phyloP scores from a whole-genome alignment of 352 stramenopile genomes.

The Phytophthora pluvialis region DNA sequence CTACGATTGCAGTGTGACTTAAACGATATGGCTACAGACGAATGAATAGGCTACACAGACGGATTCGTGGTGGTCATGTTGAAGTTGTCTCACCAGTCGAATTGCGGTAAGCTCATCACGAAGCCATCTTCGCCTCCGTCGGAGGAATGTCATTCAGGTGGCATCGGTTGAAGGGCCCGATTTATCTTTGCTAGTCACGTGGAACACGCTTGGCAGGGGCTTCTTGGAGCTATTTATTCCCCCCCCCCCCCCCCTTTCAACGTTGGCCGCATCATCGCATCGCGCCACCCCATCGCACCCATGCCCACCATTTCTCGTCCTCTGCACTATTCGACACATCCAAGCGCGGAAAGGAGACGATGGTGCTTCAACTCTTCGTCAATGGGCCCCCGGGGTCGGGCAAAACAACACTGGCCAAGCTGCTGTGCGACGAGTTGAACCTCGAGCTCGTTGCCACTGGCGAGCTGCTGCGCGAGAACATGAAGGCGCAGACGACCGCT shows the following conservation, averaged over 20 bases:
- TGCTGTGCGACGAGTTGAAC: slow-evolving; percentile 61
- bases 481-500: slow-evolving; percentile 56
- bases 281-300: not conserved
- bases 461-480: slow-evolving; percentile 78
- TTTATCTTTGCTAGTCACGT: slow-evolving; percentile 4
- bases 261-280: slow-evolving; percentile 6
- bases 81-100: slow-evolving; percentile 22
- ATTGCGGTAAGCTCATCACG: no score
- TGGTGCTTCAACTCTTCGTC: slow-evolving; percentile 76
- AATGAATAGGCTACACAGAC: not conserved
- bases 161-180: not conserved
- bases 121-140: no score
- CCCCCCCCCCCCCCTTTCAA: not conserved
- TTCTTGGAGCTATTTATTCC: slow-evolving; percentile 22
- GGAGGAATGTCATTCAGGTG: no score
- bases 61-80: slow-evolving; percentile 2
- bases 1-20: no score
- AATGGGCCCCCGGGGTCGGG: slow-evolving; percentile 68
- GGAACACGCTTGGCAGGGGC: no score
- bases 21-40: no score
- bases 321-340: not conserved
- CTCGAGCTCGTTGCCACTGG: slow-evolving; percentile 71
- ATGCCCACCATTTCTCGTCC: slow-evolving; percentile 12
- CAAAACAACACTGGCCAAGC: slow-evolving; percentile 73
- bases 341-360: slow-evolving; percentile 1